phyloP scores from a whole-genome alignment of 1,284 basidiomycete species.

The Ustilago shanxiensis region DNA sequence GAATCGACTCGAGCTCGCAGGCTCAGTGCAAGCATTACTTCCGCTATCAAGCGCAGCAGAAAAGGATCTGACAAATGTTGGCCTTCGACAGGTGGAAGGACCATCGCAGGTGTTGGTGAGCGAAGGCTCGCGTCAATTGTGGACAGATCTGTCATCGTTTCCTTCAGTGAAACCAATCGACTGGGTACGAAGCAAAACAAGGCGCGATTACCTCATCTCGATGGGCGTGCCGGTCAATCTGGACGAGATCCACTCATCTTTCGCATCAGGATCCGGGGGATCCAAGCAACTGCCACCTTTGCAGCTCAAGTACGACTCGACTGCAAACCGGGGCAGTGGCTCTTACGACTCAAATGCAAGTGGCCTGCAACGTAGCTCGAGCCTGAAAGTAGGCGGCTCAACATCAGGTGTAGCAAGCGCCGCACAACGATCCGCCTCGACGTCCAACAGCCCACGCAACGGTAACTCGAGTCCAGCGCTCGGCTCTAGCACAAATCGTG shows the following conservation, averaged over 20 bases:
- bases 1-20: constrained; percentile 23
- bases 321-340: constrained; percentile 7
- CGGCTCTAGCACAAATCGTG: constrained; percentile 39
- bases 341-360: constrained; percentile 8
- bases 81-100: constrained; percentile 57
- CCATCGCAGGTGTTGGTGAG: constrained; percentile 56
- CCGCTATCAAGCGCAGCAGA: constrained; percentile 41
- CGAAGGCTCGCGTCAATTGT: constrained; percentile 39
- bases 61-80: constrained; percentile 23
- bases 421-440: constrained; percentile 33
- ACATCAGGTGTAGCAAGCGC: constrained; percentile 11
- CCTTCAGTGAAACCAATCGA: constrained; percentile 58
- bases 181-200: constrained; percentile 63
- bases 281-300: constrained; percentile 54
- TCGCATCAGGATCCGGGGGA: constrained; percentile 25
- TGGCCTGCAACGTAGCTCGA: constrained; percentile 32
- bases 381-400: constrained; percentile 17
- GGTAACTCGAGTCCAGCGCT: constrained; percentile 39
- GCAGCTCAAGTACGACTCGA: constrained; percentile 54
- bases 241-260: constrained; percentile 61
- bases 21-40: constrained; percentile 23
- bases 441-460: constrained; percentile 49
- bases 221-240: constrained; percentile 68
- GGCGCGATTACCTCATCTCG: constrained; percentile 64
- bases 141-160: constrained; percentile 32